Percentiles rank a stretch among this genome's conserved stretches.
These are phyloP conservation scores for Diaporthe sp. DNA, from an alignment of 2,329 filamentous ascomycete genomes.

Conservation along the genomic window DNA sequence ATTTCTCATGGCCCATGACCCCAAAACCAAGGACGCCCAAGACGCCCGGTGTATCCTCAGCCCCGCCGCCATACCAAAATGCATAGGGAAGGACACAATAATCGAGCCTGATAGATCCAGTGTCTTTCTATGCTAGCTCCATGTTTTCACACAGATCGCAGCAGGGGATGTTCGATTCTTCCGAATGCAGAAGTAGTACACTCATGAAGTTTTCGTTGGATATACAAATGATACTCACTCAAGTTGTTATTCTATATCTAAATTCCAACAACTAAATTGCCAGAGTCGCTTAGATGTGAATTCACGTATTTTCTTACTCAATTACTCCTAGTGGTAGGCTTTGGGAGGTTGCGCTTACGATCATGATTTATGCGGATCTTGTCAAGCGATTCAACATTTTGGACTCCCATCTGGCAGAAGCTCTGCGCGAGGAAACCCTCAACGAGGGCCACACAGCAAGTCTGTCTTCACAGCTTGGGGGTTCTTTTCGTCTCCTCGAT, in stretches of 20 bases:
- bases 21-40: neutral
- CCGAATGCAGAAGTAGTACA: neutral
- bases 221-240: neutral
- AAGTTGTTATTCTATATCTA: neutral
- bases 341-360: neutral
- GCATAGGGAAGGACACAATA: neutral
- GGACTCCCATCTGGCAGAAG: too few species aligned
- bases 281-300: neutral
- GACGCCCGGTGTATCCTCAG: neutral
- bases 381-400: neutral
- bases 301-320: slow-evolving; percentile 49
- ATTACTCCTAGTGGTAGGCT: neutral
- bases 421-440: neutral
- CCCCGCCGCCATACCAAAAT: neutral
- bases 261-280: neutral
- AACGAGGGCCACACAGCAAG: neutral
- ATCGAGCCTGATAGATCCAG: neutral
- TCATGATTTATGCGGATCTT: neutral
- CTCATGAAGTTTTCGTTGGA: neutral
- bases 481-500: neutral
- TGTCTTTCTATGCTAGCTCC: too few species aligned
- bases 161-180: too few species aligned
- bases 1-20: slow-evolving; percentile 3
- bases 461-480: neutral
- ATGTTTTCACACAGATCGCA: too few species aligned